These are phyloP conservation scores for Solanum clarkiae DNA, from an alignment of 257 asterid genomes.

Conservation along the genomic window DNA sequence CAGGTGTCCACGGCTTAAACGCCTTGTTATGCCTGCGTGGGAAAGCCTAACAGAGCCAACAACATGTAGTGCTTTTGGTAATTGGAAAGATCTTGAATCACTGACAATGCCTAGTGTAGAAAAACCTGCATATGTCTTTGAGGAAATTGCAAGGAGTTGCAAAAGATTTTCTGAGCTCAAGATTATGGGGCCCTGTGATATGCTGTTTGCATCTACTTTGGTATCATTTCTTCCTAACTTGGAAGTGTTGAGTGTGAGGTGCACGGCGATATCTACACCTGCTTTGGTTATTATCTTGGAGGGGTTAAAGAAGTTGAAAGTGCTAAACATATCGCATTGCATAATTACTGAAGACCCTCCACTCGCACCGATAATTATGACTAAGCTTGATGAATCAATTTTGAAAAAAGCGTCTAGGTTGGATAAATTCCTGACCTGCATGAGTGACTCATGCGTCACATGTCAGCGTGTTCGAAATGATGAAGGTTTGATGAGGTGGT, in stretches of 20 bases:
- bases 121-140: conserved; percentile 51
- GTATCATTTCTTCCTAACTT: conserved; percentile 38
- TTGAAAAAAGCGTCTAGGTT: conserved; percentile 30
- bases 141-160: conserved; percentile 46
- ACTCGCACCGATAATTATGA: conserved; percentile 18
- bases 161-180: conserved; percentile 46
- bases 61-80: conserved; percentile 38
- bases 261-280: conserved; percentile 35
- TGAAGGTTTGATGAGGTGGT: conserved; percentile 74
- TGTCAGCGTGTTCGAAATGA: conserved; percentile 55
- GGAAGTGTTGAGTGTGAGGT: conserved; percentile 60
- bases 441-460: conserved; percentile 39
- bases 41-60: conserved; percentile 54
- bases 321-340: conserved; percentile 78
- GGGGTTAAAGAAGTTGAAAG: conserved; percentile 38
- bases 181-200: conserved; percentile 62
- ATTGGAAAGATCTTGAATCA: conserved; percentile 61
- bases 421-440: conserved; percentile 41
- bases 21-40: conserved; percentile 79
- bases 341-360: conserved; percentile 31
- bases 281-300: conserved; percentile 50
- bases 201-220: conserved; percentile 33
- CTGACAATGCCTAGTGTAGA: conserved; percentile 70
- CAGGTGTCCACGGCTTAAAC: conserved; percentile 67
- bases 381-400: conserved; percentile 31